Conservation (phyloP, 208 protist species). For the Leishmania major region DNA sequence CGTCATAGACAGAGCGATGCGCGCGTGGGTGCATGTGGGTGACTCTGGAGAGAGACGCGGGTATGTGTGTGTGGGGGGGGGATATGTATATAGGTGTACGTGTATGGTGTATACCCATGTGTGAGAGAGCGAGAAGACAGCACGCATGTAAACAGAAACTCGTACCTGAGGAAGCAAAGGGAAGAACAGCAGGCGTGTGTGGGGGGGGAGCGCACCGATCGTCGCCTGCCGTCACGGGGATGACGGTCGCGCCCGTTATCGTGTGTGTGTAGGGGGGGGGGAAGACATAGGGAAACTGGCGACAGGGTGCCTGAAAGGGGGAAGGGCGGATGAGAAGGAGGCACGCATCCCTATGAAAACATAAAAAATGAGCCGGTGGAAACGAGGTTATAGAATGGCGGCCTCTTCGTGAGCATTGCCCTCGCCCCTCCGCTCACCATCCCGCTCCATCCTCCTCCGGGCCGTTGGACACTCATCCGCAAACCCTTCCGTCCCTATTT, state of each 20-base stretch:
- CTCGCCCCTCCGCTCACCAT: neutral
- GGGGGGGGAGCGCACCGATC: neutral
- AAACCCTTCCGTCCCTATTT: neutral
- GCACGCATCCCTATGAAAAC: no score
- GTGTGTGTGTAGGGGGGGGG: no score
- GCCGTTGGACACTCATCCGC: neutral
- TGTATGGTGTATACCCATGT: neutral
- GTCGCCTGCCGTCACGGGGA: neutral
- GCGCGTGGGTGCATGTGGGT: neutral
- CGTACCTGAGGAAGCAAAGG: neutral
- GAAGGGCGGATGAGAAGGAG: neutral
- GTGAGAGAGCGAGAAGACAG: neutral
- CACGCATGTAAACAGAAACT: neutral
- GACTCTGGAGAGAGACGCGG: neutral
- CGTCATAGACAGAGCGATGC: neutral
- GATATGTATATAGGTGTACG: neutral
- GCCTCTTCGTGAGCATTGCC: neutral
- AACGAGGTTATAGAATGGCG: no score
- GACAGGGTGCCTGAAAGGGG: no score
- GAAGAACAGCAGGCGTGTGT: neutral
- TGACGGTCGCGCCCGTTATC: no score
- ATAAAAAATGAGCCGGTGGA: no score
- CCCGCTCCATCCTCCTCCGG: neutral
- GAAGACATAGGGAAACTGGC: neutral
- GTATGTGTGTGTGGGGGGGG: no score